Evolutionary conservation across 2,329 filamentous ascomycete species (phyloP).

Genomic region (Leptographium procerum): DNA sequence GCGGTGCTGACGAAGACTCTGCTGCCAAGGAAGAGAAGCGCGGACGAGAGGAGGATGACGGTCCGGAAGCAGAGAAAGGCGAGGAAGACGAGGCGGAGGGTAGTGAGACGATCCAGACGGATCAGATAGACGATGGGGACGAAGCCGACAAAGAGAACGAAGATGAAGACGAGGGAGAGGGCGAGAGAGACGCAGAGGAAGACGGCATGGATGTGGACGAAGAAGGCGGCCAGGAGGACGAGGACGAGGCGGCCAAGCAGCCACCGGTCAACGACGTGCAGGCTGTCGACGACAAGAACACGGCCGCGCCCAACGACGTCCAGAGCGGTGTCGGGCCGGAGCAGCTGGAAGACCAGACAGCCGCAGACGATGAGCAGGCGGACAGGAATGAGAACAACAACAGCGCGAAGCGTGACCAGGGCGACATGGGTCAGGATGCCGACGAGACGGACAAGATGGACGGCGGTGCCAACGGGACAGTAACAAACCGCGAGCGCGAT

Average conservation of each 20-base stretch:
- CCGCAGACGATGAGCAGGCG: constrained; percentile 10
- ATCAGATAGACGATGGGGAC: constrained; percentile 24
- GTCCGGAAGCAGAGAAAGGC: constrained; percentile 24
- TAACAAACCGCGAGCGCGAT: constrained; percentile 33
- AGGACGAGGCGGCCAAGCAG: constrained; percentile 24
- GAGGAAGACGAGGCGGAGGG: constrained; percentile 33
- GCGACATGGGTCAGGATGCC: constrained; percentile 53
- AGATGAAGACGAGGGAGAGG: constrained; percentile 34
- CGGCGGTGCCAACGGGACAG: constrained; percentile 48
- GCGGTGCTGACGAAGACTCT: constrained; percentile 68
- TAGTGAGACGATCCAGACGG: constrained; percentile 33
- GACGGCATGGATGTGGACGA: constrained; percentile 37
- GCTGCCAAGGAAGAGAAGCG: constrained; percentile 71
- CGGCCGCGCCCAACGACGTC: constrained; percentile 51
- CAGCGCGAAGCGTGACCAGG: constrained; percentile 51
- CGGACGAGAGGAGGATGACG: constrained; percentile 36
- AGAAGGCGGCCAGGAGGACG: constrained; percentile 42
- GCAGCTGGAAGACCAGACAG: constrained; percentile 44
- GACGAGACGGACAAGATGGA: constrained; percentile 45
- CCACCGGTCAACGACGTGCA: constrained; percentile 28
- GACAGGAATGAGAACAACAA: constrained; percentile 35
- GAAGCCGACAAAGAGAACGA: constrained; percentile 35
- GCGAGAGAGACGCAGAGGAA: constrained; percentile 35
- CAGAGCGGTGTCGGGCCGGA: constrained; percentile 55
- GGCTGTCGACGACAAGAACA: constrained; percentile 44